Evolutionary conservation across 306 rosid genomes (phyloP), one percentile per base, ranked within the genome.

Genomic region (Pyrus pyrifolia): DNA sequence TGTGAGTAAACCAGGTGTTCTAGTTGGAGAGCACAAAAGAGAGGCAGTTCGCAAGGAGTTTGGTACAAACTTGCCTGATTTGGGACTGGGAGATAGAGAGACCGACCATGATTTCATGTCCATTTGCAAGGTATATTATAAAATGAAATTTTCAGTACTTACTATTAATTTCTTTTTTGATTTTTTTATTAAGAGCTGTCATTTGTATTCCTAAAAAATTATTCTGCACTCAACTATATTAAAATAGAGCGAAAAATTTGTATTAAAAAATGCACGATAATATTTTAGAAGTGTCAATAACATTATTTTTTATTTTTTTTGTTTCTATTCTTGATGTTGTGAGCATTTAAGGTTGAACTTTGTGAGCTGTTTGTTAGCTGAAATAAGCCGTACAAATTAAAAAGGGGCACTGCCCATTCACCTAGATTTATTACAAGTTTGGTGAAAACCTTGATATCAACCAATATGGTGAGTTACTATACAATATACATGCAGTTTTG

Each of bases 41-140:
- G 79, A 25, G 1, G 97, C 86, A 30, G 17, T 92, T 52, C 51
- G 88, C 1, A 82, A 82, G 53, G 97, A 95, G 63, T 87, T 95
- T 73, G 91, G 88, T 14, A 12, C 81, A 3, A 55, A 78, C 69
- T 71, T 82, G 59, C 99, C 99, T 18, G 96, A 95, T 81, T 80
- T 95, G 81, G 99, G 97, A 15, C 80, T 95, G 1, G 99, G 99
- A 35, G 97, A 95, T 68, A 78, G 93, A 83, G 78, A 87, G 58
- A 87, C 89, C 44, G 97, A 95, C 78, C 86, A 86, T 70, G 93
- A 90, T n/a, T 95, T 95, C 90, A 92, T 95, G 97, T 92, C 97
- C 5, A 62, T 92, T 82, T 95, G 98, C 93, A 89, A 90, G 99
- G 99, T 91, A 73, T 64, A 42, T 64, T 5, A 31, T n/a, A 8